Conservation (phyloP, 768 basidiomycete genomes). For the Hydnum rufescens region DNA sequence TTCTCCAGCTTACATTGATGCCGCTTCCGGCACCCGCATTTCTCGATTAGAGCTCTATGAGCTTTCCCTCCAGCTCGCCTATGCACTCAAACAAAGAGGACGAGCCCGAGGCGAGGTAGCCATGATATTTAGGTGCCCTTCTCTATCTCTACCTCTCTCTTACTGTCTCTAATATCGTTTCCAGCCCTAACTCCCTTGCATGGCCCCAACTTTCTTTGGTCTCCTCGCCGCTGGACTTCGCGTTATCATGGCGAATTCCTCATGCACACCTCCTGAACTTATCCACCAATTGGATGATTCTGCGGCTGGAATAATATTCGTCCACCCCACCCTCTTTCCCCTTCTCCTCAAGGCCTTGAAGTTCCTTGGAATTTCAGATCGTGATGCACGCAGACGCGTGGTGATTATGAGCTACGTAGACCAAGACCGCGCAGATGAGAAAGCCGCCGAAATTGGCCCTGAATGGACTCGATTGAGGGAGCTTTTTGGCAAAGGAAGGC, state of each 20-base stretch:
- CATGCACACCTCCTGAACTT: constrained; percentile 49
- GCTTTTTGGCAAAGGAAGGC: constrained; percentile 30
- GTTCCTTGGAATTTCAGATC: constrained; percentile 25
- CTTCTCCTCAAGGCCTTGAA: constrained; percentile 39
- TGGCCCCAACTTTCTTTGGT: constrained; percentile 29
- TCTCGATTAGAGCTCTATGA: constrained; percentile 34
- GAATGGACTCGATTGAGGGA: constrained; percentile 22
- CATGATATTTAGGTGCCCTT: constrained; percentile 27
- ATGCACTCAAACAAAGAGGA: constrained; percentile 28
- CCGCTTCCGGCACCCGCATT: constrained; percentile 33
- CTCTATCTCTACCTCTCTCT: not conserved
- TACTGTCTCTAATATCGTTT: not conserved
- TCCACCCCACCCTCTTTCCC: constrained; percentile 38
- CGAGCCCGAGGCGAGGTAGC: constrained; percentile 33
- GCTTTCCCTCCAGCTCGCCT: constrained; percentile 35
- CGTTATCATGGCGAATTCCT: constrained; percentile 53
- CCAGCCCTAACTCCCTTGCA: constrained; percentile 42
- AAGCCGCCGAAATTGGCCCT: constrained; percentile 1
- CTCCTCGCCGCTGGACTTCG: constrained; percentile 44
- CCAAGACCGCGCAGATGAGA: not conserved
- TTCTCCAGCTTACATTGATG: constrained; percentile 40
- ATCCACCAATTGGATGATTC: constrained; percentile 52
- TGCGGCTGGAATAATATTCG: constrained; percentile 39
- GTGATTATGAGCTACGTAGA: constrained; percentile 27
- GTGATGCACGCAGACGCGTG: constrained; percentile 33